phyloP scores from a whole-genome alignment of 2,329 filamentous ascomycete genomes.

The Paecilomyces sp. region DNA sequence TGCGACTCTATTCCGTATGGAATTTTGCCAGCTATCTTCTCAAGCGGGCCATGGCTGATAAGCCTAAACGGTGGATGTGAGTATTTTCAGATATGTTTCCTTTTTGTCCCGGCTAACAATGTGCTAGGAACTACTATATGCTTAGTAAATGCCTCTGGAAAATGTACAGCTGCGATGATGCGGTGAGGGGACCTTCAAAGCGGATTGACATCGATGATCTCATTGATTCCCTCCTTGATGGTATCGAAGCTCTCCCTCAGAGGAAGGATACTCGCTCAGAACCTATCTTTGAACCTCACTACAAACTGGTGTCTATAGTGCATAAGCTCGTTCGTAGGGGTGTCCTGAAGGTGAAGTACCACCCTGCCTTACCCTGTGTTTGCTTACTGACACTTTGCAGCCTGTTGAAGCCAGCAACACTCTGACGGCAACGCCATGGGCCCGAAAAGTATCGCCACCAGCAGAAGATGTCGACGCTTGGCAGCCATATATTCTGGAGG shows the following conservation, averaged over 20 bases:
- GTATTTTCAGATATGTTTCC: constrained; percentile 17
- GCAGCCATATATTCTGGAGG: constrained; percentile 54
- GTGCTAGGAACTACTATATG: constrained; percentile 56
- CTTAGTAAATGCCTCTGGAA: constrained; percentile 68
- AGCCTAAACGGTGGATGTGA: constrained; percentile 57
- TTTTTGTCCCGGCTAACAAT: constrained; percentile 12
- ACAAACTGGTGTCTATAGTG: constrained; percentile 75
- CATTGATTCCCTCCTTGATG: constrained; percentile 50
- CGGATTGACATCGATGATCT: constrained; percentile 40
- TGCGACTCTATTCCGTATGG: constrained; percentile 57
- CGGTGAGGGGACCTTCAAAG: constrained; percentile 27
- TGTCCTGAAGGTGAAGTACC: constrained; percentile 33
- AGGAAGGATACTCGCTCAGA: constrained; percentile 57
- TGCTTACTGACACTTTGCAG: constrained; percentile 30
- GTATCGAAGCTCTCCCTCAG: constrained; percentile 55
- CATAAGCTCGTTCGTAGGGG: constrained; percentile 66
- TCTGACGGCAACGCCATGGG: constrained; percentile 48
- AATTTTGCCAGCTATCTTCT: constrained; percentile 58
- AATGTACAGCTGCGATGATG: constrained; percentile 49
- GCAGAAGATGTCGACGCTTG: constrained; percentile 44
- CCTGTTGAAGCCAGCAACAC: constrained; percentile 42
- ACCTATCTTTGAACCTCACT: constrained; percentile 83
- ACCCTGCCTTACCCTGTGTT: constrained; percentile 13
- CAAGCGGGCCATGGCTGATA: constrained; percentile 50
- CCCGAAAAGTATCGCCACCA: constrained; percentile 44